Percentiles rank a stretch among this genome's conserved stretches.
phyloP scores from a whole-genome alignment of 805 yeast genomes.

The Saccharomycopsis schoenii region DNA sequence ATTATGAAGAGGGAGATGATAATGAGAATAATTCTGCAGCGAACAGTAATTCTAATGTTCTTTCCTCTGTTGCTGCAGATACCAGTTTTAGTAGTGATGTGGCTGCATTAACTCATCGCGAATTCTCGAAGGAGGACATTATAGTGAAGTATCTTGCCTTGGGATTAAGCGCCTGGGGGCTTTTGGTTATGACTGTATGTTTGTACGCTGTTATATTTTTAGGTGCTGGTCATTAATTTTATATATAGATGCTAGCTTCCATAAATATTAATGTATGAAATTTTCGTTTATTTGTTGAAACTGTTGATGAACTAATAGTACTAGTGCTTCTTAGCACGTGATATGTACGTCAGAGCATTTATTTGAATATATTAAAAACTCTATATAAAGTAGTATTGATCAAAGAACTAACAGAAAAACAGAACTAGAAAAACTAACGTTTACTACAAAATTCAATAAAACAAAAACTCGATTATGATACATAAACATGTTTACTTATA shows the following conservation, averaged over 20 bases:
- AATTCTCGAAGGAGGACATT: constrained; percentile 24
- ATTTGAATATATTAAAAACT: too few relatives aligned
- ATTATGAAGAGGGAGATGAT: constrained; percentile 6
- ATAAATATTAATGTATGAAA: neutral
- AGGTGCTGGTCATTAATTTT: constrained; percentile 24
- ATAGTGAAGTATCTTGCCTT: constrained; percentile 35
- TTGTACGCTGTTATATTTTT: constrained; percentile 29
- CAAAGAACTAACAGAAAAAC: neutral
- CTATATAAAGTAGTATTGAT: neutral
- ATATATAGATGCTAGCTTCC: neutral
- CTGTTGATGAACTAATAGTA: too few relatives aligned
- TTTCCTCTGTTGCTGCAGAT: neutral
- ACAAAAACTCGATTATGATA: constrained; percentile 1
- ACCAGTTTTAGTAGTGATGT: neutral
- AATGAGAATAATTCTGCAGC: neutral
- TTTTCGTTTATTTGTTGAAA: neutral
- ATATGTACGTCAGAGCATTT: too few relatives aligned
- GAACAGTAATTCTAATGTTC: neutral
- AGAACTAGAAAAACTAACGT: neutral
- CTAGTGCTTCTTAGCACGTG: too few relatives aligned
- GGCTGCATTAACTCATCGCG: neutral
- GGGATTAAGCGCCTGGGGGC: constrained; percentile 47
- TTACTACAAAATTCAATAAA: neutral
- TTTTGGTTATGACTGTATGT: constrained; percentile 48
- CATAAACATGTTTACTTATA: constrained; percentile 1